Conservation (phyloP, 2,329 filamentous ascomycete genomes). For the Verticillium dahliae region DNA sequence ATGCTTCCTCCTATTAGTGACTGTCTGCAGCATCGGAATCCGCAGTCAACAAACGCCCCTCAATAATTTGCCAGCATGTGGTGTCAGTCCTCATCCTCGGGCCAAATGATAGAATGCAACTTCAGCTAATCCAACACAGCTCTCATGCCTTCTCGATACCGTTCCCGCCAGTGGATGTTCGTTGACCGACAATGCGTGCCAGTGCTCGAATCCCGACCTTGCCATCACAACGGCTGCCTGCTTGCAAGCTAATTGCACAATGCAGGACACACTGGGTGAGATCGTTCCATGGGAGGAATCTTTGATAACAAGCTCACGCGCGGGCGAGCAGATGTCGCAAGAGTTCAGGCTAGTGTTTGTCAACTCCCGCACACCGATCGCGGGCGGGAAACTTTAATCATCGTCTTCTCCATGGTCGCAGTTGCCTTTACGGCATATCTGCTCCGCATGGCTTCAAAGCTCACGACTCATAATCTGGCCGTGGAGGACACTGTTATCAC, state of each 20-base stretch:
- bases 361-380: constrained; percentile 8
- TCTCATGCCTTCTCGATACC: not conserved
- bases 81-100: not conserved
- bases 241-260: constrained; percentile 9
- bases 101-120: not conserved
- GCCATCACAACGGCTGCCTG: constrained; percentile 3
- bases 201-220: constrained; percentile 6
- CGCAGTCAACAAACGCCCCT: not conserved
- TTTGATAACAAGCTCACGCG: not conserved
- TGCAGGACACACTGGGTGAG: constrained; percentile 10
- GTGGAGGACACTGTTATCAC: not conserved
- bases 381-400: constrained; percentile 1
- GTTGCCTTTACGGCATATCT: not conserved
- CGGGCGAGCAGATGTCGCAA: constrained; percentile 6
- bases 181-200: constrained; percentile 9
- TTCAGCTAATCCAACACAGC: not conserved
- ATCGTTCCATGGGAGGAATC: not conserved
- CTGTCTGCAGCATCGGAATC: not conserved
- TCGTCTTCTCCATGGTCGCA: constrained; percentile 6
- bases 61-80: not conserved
- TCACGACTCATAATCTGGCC: not conserved
- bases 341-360: constrained; percentile 7
- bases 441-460: not conserved
- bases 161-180: constrained; percentile 5
- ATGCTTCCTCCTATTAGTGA: not conserved